These are phyloP conservation scores for Taiozyma sp. DNA, from an alignment of 1,139 yeast genomes.

Conservation along the genomic window DNA sequence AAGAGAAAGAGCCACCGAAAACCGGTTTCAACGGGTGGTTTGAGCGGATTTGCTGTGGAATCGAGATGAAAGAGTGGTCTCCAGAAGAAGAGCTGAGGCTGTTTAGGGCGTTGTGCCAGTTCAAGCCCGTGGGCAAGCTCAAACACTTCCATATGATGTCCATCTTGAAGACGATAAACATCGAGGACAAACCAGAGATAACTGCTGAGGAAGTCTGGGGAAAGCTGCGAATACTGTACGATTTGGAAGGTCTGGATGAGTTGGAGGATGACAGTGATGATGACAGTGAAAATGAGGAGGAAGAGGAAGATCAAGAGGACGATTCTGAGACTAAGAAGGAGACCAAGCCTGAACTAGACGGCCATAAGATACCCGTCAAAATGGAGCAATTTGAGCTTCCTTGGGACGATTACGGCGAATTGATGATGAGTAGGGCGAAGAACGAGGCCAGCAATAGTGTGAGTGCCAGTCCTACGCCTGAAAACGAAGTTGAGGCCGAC, in stretches of 20 bases:
- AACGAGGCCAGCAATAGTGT: constrained; percentile 10
- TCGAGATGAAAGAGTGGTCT: constrained; percentile 37
- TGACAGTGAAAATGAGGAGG: constrained; percentile 21
- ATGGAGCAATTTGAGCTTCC: constrained; percentile 6
- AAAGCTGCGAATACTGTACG: constrained; percentile 48
- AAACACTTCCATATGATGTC: constrained; percentile 56
- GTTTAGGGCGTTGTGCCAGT: constrained; percentile 61
- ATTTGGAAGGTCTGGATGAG: constrained; percentile 51
- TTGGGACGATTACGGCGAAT: constrained; percentile 7
- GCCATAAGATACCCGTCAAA: constrained; percentile 9
- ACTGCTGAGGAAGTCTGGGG: constrained; percentile 53
- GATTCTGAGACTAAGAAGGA: constrained; percentile 11
- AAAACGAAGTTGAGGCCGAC: constrained; percentile 2
- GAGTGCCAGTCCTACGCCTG: constrained; percentile 1
- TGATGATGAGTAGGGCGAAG: constrained; percentile 15
- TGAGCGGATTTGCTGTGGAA: background rate
- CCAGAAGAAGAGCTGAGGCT: constrained; percentile 63
- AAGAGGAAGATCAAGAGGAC: constrained; percentile 12
- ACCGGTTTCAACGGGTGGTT: background rate
- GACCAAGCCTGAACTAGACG: constrained; percentile 16
- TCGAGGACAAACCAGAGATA: constrained; percentile 28
- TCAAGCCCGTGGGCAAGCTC: constrained; percentile 54
- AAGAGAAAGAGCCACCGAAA: background rate
- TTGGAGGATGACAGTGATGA: constrained; percentile 36
- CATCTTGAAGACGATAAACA: constrained; percentile 50